These are phyloP conservation scores for Fusarium stilboides DNA, from an alignment of 2,329 filamentous ascomycete genomes.

Conservation along the genomic window DNA sequence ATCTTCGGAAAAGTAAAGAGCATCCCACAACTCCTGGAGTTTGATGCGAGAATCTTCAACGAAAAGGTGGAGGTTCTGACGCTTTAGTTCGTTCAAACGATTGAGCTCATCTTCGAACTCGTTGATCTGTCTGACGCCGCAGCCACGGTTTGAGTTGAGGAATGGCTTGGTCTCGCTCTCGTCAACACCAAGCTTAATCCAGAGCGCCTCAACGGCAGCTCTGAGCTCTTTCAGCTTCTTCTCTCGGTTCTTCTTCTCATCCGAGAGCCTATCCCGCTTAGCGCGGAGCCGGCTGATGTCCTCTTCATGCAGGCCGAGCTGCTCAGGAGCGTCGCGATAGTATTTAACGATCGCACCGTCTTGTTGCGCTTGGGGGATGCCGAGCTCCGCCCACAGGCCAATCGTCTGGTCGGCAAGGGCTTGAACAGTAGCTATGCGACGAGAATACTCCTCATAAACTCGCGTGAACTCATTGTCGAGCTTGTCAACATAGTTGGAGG, in stretches of 20 bases:
- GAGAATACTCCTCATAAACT: constrained; percentile 96
- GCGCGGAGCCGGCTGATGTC: constrained; percentile 81
- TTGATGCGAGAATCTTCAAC: constrained; percentile 94
- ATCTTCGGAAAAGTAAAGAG: constrained; percentile 94
- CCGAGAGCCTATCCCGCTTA: constrained; percentile 85
- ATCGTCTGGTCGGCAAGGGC: constrained; percentile 87
- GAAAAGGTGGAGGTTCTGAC: constrained; percentile 94
- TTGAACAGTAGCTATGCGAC: constrained; percentile 83
- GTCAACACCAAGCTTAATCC: constrained; percentile 89
- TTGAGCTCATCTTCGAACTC: constrained; percentile 94
- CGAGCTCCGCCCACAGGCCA: constrained; percentile 94
- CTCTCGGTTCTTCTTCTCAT: constrained; percentile 91
- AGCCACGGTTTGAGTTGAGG: constrained; percentile 88
- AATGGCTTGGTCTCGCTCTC: constrained; percentile 88
- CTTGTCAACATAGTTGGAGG: constrained; percentile 85
- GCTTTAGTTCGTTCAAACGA: constrained; percentile 91
- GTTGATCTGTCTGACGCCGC: constrained; percentile 91
- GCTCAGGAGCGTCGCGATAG: constrained; percentile 92
- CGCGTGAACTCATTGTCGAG: constrained; percentile 93
- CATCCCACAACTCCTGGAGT: constrained; percentile 95
- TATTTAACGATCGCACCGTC: constrained; percentile 89
- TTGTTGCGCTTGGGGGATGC: constrained; percentile 93
- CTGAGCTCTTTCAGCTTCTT: constrained; percentile 82
- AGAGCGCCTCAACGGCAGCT: constrained; percentile 84
- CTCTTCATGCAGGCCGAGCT: constrained; percentile 91